Evolutionary conservation across 371 early-diverging fungal species (phyloP).

Genomic region (Polyrhizophydium stewartii): DNA sequence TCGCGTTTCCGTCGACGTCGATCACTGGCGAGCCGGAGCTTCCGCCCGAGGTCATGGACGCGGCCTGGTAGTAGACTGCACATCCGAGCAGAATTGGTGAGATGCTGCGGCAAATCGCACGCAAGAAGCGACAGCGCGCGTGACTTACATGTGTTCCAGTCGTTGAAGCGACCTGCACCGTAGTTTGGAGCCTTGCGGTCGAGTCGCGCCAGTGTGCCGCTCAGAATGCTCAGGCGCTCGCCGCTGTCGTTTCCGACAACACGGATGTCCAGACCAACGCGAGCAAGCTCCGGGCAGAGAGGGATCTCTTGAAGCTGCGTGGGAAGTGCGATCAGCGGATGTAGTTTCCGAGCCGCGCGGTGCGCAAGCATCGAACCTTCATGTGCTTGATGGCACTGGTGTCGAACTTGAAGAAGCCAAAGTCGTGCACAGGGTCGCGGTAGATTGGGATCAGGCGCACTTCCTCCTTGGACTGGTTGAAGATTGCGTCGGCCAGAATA

Average conservation of each 20-base stretch:
- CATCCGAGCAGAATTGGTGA: background rate
- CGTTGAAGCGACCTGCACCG: constrained; percentile 32
- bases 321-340: background rate
- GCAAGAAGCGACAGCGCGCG: background rate
- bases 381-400: constrained; percentile 30
- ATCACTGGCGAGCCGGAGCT: constrained; percentile 82
- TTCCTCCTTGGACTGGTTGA: constrained; percentile 38
- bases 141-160: constrained; percentile 33
- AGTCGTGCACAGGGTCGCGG: constrained; percentile 36
- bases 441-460: constrained; percentile 33
- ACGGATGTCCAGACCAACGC: constrained; percentile 36
- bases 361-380: constrained; percentile 13
- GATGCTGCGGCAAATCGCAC: background rate
- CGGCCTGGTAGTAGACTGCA: constrained; percentile 41
- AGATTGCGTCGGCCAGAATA: constrained; percentile 31
- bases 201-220: constrained; percentile 34
- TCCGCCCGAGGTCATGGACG: constrained; percentile 43
- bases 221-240: constrained; percentile 31
- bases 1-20: constrained; percentile 88
- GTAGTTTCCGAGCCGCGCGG: background rate
- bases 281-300: constrained; percentile 27
- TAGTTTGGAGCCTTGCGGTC: constrained; percentile 38
- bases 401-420: constrained; percentile 39
- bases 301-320: constrained; percentile 22
- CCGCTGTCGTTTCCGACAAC: constrained; percentile 39